phyloP scores from a whole-genome alignment of 106 monocot species.

The Dactylorhiza incarnata region DNA sequence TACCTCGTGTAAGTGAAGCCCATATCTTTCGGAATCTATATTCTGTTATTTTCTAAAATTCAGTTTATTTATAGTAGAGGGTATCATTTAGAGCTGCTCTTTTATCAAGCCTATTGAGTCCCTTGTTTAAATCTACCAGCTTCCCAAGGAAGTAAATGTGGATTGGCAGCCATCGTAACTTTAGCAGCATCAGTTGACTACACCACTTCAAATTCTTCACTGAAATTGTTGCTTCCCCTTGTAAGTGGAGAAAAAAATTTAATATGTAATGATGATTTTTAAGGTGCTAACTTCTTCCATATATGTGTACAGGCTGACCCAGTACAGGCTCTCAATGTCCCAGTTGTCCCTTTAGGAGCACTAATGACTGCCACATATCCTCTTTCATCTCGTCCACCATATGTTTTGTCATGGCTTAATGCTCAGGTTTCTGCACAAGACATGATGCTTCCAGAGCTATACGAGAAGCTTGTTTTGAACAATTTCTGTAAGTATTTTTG shows the following conservation, averaged over 20 bases:
- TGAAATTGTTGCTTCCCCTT: slow-evolving; percentile 85
- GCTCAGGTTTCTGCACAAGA: slow-evolving; percentile 73
- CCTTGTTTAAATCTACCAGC: neutral
- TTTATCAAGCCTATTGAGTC: neutral
- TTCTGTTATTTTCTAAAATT: neutral
- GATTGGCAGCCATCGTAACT: slow-evolving; percentile 73
- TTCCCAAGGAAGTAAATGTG: slow-evolving; percentile 34
- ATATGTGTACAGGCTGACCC: slow-evolving; percentile 77
- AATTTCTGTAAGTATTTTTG: slow-evolving; percentile 73
- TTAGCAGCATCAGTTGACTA: slow-evolving; percentile 96
- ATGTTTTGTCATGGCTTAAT: slow-evolving; percentile 78
- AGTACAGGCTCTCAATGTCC: slow-evolving; percentile 86
- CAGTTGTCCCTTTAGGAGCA: slow-evolving; percentile 81
- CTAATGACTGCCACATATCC: slow-evolving; percentile 76
- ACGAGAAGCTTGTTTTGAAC: slow-evolving; percentile 83
- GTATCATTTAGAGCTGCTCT: neutral
- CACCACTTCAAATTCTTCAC: slow-evolving; percentile 72
- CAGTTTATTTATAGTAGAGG: neutral
- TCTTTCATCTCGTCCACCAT: slow-evolving; percentile 70
- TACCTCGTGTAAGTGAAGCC: neutral
- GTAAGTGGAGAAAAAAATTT: slow-evolving; percentile 35
- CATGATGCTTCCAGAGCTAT: slow-evolving; percentile 96
- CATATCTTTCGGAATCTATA: neutral
- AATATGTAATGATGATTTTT: neutral
- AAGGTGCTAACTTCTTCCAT: neutral